Evolutionary conservation across 306 rosid genomes (phyloP), one percentile per base, ranked within the genome.

Genomic region (Astragalus membranaceus): DNA sequence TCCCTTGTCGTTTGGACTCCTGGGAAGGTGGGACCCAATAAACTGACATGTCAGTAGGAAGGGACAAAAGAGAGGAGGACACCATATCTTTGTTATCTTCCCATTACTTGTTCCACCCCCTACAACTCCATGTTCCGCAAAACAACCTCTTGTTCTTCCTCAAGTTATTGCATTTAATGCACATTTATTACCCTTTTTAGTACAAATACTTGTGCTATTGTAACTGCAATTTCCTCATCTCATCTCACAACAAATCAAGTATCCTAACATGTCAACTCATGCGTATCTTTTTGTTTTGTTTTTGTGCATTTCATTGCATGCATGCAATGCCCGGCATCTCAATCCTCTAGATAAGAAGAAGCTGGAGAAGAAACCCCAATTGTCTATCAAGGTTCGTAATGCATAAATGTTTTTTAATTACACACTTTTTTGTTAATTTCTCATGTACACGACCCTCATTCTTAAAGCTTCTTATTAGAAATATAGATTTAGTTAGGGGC

Each of bases 111-210:
- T 69, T 51, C 64, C 53, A 67, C 84, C 86, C 84, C 87, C 68
- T 82, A 74, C 87, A 79, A 37, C 80, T 66, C 80, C 92, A 85
- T 83, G 88, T 89, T 89, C 88, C 49, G 7, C 78, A 70, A 80
- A 20, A 75, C 6, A 77, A 61, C 53, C 58, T 75, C 83, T 79
- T 67, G 49, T 75, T 80, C 78, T 78, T 65, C 54, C 77, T 46
- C 6, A 9, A 60, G 74, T 67, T 64, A 59, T 51, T 53, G 88
- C 87, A 85, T 87, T 87, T 71, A 89, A 80, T 80, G 88, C 86
- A 47, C 65, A 64, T 81, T 70, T 70, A 60, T 52, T 46, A 36
- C 80, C 83, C 47, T 53, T 66, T 39, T 39, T 49, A 23, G 76
- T 70, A 72, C 56, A 80, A 54, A 78, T 73, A 80, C 62, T 72